Percentiles rank a stretch among this genome's conserved stretches.
These are phyloP conservation scores for Argentina anserina DNA, from an alignment of 306 rosid species.

Conservation along the genomic window DNA sequence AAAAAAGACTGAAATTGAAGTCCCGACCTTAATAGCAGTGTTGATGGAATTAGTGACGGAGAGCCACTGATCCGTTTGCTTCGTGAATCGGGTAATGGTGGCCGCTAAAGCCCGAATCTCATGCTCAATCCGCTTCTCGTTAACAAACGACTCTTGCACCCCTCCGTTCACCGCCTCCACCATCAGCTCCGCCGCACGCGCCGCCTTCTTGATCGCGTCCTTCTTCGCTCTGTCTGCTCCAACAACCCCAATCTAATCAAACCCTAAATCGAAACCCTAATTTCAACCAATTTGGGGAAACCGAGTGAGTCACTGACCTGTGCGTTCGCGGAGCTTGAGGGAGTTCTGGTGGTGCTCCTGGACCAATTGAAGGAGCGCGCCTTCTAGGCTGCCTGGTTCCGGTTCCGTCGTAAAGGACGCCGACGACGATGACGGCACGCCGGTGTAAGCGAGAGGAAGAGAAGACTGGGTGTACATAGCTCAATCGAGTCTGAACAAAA, in stretches of 20 bases:
- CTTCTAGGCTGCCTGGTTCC: conserved; percentile 54
- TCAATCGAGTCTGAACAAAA: not conserved
- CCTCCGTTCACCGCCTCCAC: conserved; percentile 82
- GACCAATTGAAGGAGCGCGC: conserved; percentile 43
- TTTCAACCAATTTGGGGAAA: not conserved
- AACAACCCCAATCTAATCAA: not conserved
- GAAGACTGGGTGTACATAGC: conserved; percentile 23
- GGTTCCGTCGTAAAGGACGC: conserved; percentile 18
- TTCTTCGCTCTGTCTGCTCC: conserved; percentile 67
- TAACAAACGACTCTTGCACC: conserved; percentile 62
- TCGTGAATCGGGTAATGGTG: conserved; percentile 59
- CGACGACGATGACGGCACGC: not conserved
- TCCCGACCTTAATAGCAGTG: conserved; percentile 66
- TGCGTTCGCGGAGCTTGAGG: conserved; percentile 49
- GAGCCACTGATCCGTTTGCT: conserved; percentile 93
- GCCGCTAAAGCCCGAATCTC: conserved; percentile 66
- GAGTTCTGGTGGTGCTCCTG: conserved; percentile 50
- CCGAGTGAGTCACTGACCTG: conserved; percentile 35
- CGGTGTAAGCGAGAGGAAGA: conserved; percentile 29
- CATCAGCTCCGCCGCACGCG: conserved; percentile 63
- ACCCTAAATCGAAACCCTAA: not conserved
- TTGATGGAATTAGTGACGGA: conserved; percentile 65
- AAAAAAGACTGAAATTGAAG: too few species aligned
- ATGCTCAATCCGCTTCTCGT: conserved; percentile 73
- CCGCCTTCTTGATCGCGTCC: conserved; percentile 56